Evolutionary conservation across 805 yeast species (phyloP).

Genomic region (Candida gorgasii): DNA sequence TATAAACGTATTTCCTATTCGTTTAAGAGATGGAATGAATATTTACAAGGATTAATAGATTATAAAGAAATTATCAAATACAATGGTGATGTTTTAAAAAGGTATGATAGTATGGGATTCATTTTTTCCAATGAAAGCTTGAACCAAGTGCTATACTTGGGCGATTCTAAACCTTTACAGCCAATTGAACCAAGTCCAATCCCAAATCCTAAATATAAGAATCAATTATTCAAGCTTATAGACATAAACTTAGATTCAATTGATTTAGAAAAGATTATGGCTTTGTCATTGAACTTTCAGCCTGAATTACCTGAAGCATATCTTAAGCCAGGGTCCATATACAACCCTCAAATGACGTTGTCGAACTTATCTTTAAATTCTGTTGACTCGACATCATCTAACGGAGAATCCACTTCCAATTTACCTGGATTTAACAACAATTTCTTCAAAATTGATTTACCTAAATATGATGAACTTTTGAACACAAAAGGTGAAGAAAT

Average conservation of each 20-base stretch:
- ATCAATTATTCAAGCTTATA: slow-evolving; percentile 46
- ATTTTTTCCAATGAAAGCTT: slow-evolving; percentile 45
- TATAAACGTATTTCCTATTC: slow-evolving; percentile 70
- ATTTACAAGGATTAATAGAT: slow-evolving; percentile 51
- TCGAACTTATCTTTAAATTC: slow-evolving; percentile 28
- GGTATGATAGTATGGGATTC: slow-evolving; percentile 44
- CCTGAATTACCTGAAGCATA: slow-evolving; percentile 52
- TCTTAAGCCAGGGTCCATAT: slow-evolving; percentile 17
- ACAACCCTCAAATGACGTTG: slow-evolving; percentile 5
- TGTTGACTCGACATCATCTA: slow-evolving; percentile 22
- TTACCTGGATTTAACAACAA: slow-evolving; percentile 38
- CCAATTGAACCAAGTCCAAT: slow-evolving; percentile 5
- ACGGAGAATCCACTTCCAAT: slow-evolving; percentile 20
- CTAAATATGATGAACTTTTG: slow-evolving; percentile 35
- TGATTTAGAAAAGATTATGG: slow-evolving; percentile 58
- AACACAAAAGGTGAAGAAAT: slow-evolving; percentile 10
- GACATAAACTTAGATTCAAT: slow-evolving; percentile 45
- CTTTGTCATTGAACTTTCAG: slow-evolving; percentile 61
- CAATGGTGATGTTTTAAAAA: slow-evolving; percentile 40
- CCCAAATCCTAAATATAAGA: slow-evolving; percentile 27
- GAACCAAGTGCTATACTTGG: slow-evolving; percentile 43
- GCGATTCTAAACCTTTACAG: slow-evolving; percentile 24
- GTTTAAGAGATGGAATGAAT: slow-evolving; percentile 81
- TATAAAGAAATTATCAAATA: slow-evolving; percentile 39
- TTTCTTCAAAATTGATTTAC: slow-evolving; percentile 33